Percentiles rank a stretch among this genome's conserved stretches.
Evolutionary conservation across 768 basidiomycete species (phyloP).

Genomic region (Russula earlei): DNA sequence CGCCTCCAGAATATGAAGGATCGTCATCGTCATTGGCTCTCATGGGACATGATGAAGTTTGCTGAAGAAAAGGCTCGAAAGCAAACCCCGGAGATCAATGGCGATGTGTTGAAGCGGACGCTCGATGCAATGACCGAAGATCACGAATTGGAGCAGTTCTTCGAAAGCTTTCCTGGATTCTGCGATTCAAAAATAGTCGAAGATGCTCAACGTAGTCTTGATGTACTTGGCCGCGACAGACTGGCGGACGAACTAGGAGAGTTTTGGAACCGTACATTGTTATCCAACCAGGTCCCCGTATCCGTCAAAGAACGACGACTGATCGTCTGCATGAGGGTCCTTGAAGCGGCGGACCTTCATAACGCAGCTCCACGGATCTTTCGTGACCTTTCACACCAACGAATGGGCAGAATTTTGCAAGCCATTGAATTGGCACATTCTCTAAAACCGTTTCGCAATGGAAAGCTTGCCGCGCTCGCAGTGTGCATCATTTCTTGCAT

Average conservation of each 20-base stretch:
- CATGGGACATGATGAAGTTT: neutral
- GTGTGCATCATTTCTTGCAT: neutral
- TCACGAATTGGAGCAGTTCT: neutral
- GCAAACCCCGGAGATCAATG: neutral
- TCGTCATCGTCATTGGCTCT: neutral
- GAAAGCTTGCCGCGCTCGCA: neutral
- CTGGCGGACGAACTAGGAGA: neutral
- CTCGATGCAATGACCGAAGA: neutral
- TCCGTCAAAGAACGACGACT: neutral
- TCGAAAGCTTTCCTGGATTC: neutral
- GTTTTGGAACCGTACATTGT: neutral
- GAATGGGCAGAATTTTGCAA: neutral
- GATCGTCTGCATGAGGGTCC: neutral
- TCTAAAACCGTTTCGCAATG: neutral
- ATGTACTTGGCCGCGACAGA: neutral
- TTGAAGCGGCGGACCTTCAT: neutral
- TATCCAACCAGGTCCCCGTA: neutral
- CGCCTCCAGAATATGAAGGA: no score
- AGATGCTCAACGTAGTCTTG: neutral
- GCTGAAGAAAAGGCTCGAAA: neutral
- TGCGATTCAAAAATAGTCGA: neutral
- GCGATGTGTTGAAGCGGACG: neutral
- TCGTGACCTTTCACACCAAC: neutral
- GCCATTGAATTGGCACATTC: neutral
- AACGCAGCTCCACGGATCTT: neutral